Base-by-base conservation (phyloP, 1,139 yeast genomes). In the Hansenula anomala region DNA sequence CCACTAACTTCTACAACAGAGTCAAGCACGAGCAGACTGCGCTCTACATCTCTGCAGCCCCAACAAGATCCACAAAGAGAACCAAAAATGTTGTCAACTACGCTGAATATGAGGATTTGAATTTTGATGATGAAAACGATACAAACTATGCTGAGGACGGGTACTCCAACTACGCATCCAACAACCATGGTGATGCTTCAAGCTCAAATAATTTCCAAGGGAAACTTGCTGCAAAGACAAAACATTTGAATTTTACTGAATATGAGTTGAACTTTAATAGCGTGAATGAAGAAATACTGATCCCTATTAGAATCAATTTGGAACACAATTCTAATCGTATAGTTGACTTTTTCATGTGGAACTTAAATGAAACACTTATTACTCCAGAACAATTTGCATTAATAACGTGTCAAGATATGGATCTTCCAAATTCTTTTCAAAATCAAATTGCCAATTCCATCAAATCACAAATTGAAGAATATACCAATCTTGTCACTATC, bases 341-440 rank as follows among this genome's bases (percentile, higher is more conserved):
- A 22, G 80, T 78, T 17, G 99, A 92, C 55, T 79, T 80, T 45
- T 80, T 94, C 53, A 73, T 90, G 74, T 92, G 98, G 98, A 89
- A 92, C 56, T 55, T 86, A 34, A 80, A 82, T 54, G 97, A 92
- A 55, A 65, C 77, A 4, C 66, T 83, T 24, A 69, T 90, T 19
- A 81, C 95, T 0, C 97, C 97, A 0, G 87, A 81, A 43, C 80
- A 80, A 46, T 90, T 90, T 64, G 92, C 97, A 0, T 68, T 75
- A 22, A 75, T 88, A 24, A 73, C 90, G 47, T 81, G 95, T 54
- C 76, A 76, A 39, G 99, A 92, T 50, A 68, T 92, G 48, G 97
- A 89, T 45, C 69, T 94, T 34, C 88, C 94, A 3, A 69, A 64
- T 30, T 61, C 73, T 11, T 73, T 79, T 55, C 83, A 83, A 42